phyloP scores from a whole-genome alignment of 495 filamentous ascomycete species.

The Sphaerosporella brunnea region DNA sequence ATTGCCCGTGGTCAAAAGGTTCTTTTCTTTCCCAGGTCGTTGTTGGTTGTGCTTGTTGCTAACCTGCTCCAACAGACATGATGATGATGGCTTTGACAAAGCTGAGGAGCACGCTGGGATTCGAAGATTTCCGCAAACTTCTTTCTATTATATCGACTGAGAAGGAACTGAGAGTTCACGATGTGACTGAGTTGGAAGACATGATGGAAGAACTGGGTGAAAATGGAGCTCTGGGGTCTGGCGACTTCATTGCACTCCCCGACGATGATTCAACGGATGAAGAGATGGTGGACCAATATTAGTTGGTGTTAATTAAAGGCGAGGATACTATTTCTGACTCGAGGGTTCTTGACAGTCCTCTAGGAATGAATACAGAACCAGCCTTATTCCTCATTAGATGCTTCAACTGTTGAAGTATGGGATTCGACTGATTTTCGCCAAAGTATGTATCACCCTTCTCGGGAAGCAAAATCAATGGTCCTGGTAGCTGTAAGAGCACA shows the following conservation, averaged over 20 bases:
- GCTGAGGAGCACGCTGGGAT: constrained; percentile 9
- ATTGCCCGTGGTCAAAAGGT: constrained; percentile 63
- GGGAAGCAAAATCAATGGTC: too few species aligned
- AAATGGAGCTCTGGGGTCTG: not conserved
- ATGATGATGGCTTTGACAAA: constrained; percentile 17
- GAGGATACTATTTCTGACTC: too few species aligned
- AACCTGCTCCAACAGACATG: constrained; percentile 11
- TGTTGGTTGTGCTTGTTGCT: too few species aligned
- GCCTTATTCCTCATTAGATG: too few species aligned
- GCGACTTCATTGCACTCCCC: constrained; percentile 8
- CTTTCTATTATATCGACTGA: constrained; percentile 20
- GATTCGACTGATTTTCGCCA: too few species aligned
- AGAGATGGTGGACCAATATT: constrained; percentile 11
- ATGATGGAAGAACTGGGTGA: constrained; percentile 3
- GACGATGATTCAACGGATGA: constrained; percentile 17
- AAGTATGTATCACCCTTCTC: too few species aligned
- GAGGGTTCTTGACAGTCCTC: too few species aligned
- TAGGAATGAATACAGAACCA: too few species aligned
- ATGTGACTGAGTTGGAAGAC: constrained; percentile 23
- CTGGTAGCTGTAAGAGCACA: too few species aligned
- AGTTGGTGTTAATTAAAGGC: not conserved
- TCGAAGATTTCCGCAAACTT: constrained; percentile 17
- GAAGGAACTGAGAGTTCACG: constrained; percentile 25
- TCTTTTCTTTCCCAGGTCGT: constrained; percentile 24
- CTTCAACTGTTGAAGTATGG: too few species aligned